Evolutionary conservation across 805 yeast species (phyloP).

Genomic region (Pachysolen tannophilus): DNA sequence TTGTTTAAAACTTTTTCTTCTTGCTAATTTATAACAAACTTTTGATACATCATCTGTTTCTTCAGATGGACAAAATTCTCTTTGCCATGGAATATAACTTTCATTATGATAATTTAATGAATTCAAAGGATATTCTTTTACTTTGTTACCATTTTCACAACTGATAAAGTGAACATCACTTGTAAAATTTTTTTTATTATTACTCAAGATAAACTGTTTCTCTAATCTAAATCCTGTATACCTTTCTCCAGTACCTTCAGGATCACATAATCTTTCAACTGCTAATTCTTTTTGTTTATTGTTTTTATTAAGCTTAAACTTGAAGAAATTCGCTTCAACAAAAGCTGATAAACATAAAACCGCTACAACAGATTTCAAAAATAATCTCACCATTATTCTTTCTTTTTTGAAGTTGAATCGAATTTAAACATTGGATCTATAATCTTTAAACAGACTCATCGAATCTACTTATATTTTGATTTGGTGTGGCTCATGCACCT

Average conservation of each 20-base stretch:
- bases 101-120: neutral
- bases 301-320: no score
- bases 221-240: neutral
- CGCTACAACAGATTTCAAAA: no score
- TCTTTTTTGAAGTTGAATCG: no score
- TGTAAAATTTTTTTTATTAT: neutral
- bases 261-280: neutral
- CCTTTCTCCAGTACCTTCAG: neutral
- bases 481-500: no score
- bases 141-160: neutral
- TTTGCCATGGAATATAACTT: neutral
- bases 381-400: no score
- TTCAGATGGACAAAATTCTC: neutral
- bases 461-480: no score
- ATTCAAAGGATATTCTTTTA: neutral
- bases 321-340: no score
- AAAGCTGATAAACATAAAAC: no score
- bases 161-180: neutral
- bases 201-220: neutral
- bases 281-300: no score
- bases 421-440: no score
- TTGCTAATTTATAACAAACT: neutral
- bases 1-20: neutral
- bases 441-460: no score
- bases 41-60: neutral